These are phyloP conservation scores for Lentinula boryana DNA, from an alignment of 768 basidiomycete genomes.

Conservation along the genomic window DNA sequence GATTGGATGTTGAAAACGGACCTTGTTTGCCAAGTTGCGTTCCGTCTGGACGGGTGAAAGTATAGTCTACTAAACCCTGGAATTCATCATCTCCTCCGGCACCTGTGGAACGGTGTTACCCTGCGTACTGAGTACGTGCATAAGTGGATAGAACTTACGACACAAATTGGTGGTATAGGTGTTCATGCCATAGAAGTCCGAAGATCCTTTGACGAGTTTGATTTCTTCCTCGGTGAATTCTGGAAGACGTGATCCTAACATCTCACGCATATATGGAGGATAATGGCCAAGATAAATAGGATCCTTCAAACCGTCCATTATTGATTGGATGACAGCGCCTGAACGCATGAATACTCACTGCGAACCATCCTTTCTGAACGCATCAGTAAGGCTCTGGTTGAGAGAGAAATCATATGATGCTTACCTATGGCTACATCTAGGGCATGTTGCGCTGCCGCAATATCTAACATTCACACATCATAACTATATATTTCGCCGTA, in stretches of 20 bases:
- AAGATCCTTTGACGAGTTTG: slow-evolving; percentile 53
- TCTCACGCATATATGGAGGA: slow-evolving; percentile 48
- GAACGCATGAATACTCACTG: slow-evolving; percentile 32
- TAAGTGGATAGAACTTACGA: slow-evolving; percentile 28
- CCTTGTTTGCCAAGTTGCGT: slow-evolving; percentile 60
- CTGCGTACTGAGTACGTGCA: background rate
- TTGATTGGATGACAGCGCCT: background rate
- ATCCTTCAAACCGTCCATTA: slow-evolving; percentile 30
- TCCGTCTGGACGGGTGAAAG: slow-evolving; percentile 58
- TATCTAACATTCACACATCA: slow-evolving; percentile 31
- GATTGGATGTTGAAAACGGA: slow-evolving; percentile 16
- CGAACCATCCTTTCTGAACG: slow-evolving; percentile 45
- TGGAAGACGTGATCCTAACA: slow-evolving; percentile 54
- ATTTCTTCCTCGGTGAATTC: slow-evolving; percentile 52
- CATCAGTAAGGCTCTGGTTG: background rate
- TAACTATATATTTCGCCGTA: slow-evolving; percentile 2
- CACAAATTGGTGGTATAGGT: slow-evolving; percentile 65
- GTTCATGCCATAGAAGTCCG: slow-evolving; percentile 71
- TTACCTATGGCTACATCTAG: slow-evolving; percentile 67
- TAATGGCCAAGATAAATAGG: slow-evolving; percentile 71
- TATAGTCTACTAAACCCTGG: slow-evolving; percentile 54
- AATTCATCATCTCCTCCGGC: slow-evolving; percentile 60
- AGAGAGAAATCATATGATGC: slow-evolving; percentile 10
- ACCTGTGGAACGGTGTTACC: slow-evolving; percentile 23
- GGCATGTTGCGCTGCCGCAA: slow-evolving; percentile 65